Conservation (phyloP, 164 flowering plant genomes). For the Kalanchoe fedtschenkoi region DNA sequence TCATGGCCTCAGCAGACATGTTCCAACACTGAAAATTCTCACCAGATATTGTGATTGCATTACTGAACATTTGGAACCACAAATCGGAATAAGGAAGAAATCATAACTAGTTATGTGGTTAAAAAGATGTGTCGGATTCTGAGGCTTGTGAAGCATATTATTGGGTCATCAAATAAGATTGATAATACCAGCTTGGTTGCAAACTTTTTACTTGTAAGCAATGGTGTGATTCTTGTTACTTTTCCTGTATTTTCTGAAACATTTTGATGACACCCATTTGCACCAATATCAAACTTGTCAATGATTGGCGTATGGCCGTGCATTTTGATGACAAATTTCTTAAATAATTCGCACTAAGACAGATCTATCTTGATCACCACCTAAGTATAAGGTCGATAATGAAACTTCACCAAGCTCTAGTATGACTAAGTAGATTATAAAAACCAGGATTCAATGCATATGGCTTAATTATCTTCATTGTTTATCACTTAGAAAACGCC, state of each 20-base stretch:
- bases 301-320: no score
- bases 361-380: neutral
- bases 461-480: neutral
- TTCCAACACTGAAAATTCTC: constrained; percentile 15
- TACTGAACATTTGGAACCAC: neutral
- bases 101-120: no score
- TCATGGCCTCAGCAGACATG: constrained; percentile 27
- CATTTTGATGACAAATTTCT: neutral
- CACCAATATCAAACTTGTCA: neutral
- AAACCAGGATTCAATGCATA: neutral
- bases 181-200: neutral
- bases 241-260: neutral
- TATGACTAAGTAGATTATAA: neutral
- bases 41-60: neutral
- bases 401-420: neutral
- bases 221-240: neutral
- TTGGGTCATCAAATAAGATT: neutral
- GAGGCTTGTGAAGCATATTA: neutral
- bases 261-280: neutral
- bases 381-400: neutral
- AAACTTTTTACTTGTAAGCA: neutral
- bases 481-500: neutral
- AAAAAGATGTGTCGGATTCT: neutral
- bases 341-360: neutral
- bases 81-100: neutral